These are phyloP conservation scores for Lobosporangium transversale DNA, from an alignment of 192 early-diverging fungal species.

Conservation along the genomic window DNA sequence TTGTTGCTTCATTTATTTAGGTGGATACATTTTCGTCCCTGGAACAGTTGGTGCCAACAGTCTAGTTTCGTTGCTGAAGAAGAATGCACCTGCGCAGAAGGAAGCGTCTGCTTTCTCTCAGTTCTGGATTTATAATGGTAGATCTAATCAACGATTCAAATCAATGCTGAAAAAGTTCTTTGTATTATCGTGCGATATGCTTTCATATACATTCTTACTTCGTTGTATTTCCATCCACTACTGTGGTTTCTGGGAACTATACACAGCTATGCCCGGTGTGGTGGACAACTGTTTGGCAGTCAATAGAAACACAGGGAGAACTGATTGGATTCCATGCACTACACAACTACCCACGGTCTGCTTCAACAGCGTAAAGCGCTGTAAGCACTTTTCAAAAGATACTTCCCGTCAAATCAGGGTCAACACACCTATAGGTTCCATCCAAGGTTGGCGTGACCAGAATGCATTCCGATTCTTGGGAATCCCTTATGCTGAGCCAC, in stretches of 20 bases:
- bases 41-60: conserved; percentile 27
- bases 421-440: conserved; percentile 3
- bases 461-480: conserved; percentile 43
- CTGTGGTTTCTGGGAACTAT: background rate
- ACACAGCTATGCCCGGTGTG: background rate
- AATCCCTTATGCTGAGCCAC: conserved; percentile 40
- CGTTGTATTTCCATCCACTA: background rate
- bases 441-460: conserved; percentile 39
- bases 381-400: background rate
- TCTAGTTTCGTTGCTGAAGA: conserved; percentile 29
- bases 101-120: conserved; percentile 19
- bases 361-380: conserved; percentile 7
- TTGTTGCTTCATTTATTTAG: conserved; percentile 1
- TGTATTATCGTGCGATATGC: background rate
- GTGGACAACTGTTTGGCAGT: conserved; percentile 7
- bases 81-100: conserved; percentile 19
- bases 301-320: background rate
- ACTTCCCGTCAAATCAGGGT: conserved; percentile 31
- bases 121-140: no score
- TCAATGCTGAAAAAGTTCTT: no score
- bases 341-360: conserved; percentile 11
- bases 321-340: background rate
- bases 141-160: no score
- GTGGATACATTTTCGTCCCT: conserved; percentile 35
- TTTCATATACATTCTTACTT: background rate